phyloP scores from a whole-genome alignment of 805 yeast species.

The Yamadazyma sp. region DNA sequence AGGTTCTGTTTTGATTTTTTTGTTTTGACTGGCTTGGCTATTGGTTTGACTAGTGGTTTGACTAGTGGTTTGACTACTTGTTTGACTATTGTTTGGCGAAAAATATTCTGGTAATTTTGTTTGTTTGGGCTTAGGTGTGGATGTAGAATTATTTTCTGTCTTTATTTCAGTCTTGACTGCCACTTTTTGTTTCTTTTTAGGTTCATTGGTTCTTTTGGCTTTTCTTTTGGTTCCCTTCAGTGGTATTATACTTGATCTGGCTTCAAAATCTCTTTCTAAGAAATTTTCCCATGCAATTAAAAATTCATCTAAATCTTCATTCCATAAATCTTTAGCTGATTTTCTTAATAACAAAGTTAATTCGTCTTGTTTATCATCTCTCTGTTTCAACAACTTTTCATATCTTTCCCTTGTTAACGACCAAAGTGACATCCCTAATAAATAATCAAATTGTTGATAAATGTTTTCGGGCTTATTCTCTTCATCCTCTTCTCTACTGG shows the following conservation, averaged over 20 bases:
- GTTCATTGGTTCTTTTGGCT: slow-evolving; percentile 15
- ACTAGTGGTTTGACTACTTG: not conserved
- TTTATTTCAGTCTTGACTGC: slow-evolving; percentile 7
- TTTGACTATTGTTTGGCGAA: not conserved
- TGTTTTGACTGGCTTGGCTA: slow-evolving; percentile 4
- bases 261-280: slow-evolving; percentile 60
- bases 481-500: slow-evolving; percentile 27
- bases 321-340: slow-evolving; percentile 88
- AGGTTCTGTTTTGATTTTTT: slow-evolving; percentile 3
- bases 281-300: slow-evolving; percentile 63
- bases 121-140: not conserved
- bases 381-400: slow-evolving; percentile 70
- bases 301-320: slow-evolving; percentile 74
- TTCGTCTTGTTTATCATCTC: slow-evolving; percentile 69
- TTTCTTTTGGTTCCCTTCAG: slow-evolving; percentile 42
- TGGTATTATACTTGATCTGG: slow-evolving; percentile 49
- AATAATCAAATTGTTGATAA: slow-evolving; percentile 74
- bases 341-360: slow-evolving; percentile 61
- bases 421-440: slow-evolving; percentile 92
- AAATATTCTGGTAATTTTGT: not conserved
- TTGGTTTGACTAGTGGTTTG: not conserved
- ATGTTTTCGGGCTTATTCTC: slow-evolving; percentile 51
- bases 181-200: slow-evolving; percentile 15
- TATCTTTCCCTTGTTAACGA: slow-evolving; percentile 88
- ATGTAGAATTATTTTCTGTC: not conserved